Conservation (phyloP, 2,329 filamentous ascomycete species). For the Colletotrichum graminicola region DNA sequence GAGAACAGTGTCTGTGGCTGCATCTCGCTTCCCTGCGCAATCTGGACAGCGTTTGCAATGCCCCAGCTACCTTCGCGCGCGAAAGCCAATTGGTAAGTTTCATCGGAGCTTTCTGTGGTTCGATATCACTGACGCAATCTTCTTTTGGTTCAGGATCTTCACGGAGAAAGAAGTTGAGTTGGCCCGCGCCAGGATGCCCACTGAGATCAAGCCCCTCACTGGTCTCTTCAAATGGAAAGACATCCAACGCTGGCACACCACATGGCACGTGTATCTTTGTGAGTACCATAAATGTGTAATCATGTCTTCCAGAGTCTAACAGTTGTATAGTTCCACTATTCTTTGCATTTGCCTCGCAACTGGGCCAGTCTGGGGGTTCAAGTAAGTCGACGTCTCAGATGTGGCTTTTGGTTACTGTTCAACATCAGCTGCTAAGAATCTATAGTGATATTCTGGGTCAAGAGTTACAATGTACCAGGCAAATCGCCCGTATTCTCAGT, state of each 20-base stretch:
- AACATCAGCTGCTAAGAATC: neutral
- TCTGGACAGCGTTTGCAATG: constrained; percentile 47
- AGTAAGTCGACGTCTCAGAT: constrained; percentile 37
- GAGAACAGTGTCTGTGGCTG: constrained; percentile 47
- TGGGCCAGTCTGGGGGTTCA: constrained; percentile 45
- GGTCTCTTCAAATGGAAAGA: constrained; percentile 49
- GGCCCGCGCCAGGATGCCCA: constrained; percentile 45
- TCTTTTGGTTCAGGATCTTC: constrained; percentile 43
- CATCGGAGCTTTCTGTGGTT: rapidly evolving
- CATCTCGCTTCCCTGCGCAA: constrained; percentile 45
- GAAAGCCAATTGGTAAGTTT: constrained; percentile 45
- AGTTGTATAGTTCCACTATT: constrained; percentile 43
- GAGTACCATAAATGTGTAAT: neutral
- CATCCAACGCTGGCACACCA: constrained; percentile 48
- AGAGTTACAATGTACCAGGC: constrained; percentile 46
- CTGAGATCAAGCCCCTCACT: constrained; percentile 44
- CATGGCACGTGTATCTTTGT: constrained; percentile 49
- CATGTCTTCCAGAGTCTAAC: neutral
- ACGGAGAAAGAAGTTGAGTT: constrained; percentile 44
- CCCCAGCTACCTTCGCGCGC: constrained; percentile 46
- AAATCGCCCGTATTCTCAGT: constrained; percentile 44
- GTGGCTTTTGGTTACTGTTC: too few species aligned
- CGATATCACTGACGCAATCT: neutral
- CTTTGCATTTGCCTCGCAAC: constrained; percentile 44
- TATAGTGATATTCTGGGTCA: constrained; percentile 48